Evolutionary conservation across 2,329 filamentous ascomycete species (phyloP).

Genomic region (Epichloe sp.): DNA sequence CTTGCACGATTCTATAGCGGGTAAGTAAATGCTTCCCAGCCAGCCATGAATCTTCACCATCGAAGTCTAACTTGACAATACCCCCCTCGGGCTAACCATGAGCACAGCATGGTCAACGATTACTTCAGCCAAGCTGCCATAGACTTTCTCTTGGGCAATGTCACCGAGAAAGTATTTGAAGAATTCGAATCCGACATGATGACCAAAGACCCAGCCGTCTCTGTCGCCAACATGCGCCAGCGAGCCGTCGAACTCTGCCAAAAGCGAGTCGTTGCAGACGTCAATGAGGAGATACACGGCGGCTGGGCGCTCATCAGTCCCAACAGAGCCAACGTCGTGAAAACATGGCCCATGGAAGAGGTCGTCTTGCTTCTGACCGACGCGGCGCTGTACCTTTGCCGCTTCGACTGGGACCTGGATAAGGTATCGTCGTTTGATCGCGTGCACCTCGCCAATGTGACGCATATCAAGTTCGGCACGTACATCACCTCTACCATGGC

Average conservation of each 20-base stretch:
- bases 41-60: not conserved
- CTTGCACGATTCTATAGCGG: slow-evolving; percentile 62
- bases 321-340: slow-evolving; percentile 53
- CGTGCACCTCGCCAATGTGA: slow-evolving; percentile 62
- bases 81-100: slow-evolving; percentile 6
- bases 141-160: slow-evolving; percentile 84
- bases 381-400: slow-evolving; percentile 72
- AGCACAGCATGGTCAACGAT: slow-evolving; percentile 81
- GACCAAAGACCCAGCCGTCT: slow-evolving; percentile 81
- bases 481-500: slow-evolving; percentile 88
- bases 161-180: slow-evolving; percentile 72
- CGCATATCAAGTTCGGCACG: slow-evolving; percentile 61
- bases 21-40: slow-evolving; percentile 26
- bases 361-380: slow-evolving; percentile 80
- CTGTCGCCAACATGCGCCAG: slow-evolving; percentile 70
- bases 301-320: slow-evolving; percentile 86
- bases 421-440: slow-evolving; percentile 89
- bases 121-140: slow-evolving; percentile 94
- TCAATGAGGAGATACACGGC: slow-evolving; percentile 71
- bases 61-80: not conserved
- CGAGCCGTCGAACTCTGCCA: slow-evolving; percentile 82
- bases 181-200: slow-evolving; percentile 93
- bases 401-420: slow-evolving; percentile 89
- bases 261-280: slow-evolving; percentile 72
- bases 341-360: slow-evolving; percentile 69